Evolutionary conservation across 2,329 filamentous ascomycete genomes (phyloP).

Genomic region (Talaromyces sp.): DNA sequence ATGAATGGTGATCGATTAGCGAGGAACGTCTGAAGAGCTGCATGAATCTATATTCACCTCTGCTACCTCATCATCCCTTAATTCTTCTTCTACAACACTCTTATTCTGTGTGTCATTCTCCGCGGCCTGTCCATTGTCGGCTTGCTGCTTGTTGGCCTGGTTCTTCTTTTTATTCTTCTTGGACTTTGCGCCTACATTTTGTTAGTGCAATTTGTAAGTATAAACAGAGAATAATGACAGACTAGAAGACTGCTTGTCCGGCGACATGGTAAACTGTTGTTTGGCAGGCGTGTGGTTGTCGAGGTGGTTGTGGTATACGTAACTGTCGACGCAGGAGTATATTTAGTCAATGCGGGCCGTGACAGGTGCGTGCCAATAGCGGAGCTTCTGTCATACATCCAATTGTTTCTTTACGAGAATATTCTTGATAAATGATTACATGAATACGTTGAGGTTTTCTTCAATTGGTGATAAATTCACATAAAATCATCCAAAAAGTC

Average conservation of each 20-base stretch:
- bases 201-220: conserved; percentile 19
- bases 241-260: conserved; percentile 18
- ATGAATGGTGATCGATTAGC: neutral
- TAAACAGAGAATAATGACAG: conserved; percentile 17
- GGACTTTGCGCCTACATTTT: conserved; percentile 45
- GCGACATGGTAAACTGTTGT: conserved; percentile 13
- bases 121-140: conserved; percentile 32
- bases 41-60: conserved; percentile 33
- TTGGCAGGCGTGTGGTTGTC: neutral
- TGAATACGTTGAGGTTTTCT: neutral
- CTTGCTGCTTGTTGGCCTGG: conserved; percentile 44
- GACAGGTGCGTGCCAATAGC: neutral
- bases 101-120: conserved; percentile 25
- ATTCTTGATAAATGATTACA: neutral
- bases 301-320: conserved; percentile 8
- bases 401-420: no score
- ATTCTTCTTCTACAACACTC: conserved; percentile 26
- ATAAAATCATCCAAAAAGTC: conserved; percentile 88
- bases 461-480: conserved; percentile 46
- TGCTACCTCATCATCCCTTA: conserved; percentile 38
- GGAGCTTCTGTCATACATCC: neutral
- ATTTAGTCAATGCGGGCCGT: conserved; percentile 7
- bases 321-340: neutral
- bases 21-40: neutral
- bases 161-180: conserved; percentile 61